Percentiles rank a stretch among this genome's conserved stretches.
phyloP scores from a whole-genome alignment of 257 asterid species.

The Voacanga thouarsii region DNA sequence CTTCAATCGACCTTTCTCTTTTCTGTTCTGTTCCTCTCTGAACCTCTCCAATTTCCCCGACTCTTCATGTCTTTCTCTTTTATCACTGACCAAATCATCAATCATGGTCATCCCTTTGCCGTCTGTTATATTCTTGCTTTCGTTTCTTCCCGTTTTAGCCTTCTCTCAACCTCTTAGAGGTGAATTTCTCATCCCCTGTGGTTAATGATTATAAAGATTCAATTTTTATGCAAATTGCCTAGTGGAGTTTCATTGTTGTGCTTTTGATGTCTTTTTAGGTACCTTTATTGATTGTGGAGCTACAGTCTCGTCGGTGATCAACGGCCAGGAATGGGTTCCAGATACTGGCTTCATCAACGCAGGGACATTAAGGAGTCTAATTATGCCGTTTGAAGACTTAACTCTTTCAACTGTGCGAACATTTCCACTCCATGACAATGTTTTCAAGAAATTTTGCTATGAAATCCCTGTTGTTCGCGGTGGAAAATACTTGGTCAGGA shows the following conservation, averaged over 20 bases:
- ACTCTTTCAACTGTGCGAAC: conserved; percentile 60
- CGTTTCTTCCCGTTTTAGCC: conserved; percentile 29
- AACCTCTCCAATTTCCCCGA: background rate
- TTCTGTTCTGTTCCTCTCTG: background rate
- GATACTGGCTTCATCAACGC: conserved; percentile 48
- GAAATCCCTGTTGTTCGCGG: conserved; percentile 61
- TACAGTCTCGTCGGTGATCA: conserved; percentile 27
- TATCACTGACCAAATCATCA: background rate
- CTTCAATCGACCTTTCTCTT: background rate
- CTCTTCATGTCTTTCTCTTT: background rate
- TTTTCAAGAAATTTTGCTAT: conserved; percentile 75
- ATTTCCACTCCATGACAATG: conserved; percentile 50
- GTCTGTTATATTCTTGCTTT: conserved; percentile 24
- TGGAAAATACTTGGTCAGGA: conserved; percentile 58
- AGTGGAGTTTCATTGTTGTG: background rate
- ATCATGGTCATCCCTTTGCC: conserved; percentile 32
- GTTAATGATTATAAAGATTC: conserved; percentile 5
- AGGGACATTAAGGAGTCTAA: conserved; percentile 45
- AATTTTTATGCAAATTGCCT: background rate
- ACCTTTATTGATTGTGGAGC: conserved; percentile 74
- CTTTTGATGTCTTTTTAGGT: conserved; percentile 34
- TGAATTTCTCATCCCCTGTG: conserved; percentile 16
- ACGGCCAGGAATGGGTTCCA: conserved; percentile 58
- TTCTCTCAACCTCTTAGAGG: conserved; percentile 52
- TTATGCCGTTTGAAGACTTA: conserved; percentile 22